Evolutionary conservation across 129 eudicot species (phyloP).

Genomic region (Arctium minus): DNA sequence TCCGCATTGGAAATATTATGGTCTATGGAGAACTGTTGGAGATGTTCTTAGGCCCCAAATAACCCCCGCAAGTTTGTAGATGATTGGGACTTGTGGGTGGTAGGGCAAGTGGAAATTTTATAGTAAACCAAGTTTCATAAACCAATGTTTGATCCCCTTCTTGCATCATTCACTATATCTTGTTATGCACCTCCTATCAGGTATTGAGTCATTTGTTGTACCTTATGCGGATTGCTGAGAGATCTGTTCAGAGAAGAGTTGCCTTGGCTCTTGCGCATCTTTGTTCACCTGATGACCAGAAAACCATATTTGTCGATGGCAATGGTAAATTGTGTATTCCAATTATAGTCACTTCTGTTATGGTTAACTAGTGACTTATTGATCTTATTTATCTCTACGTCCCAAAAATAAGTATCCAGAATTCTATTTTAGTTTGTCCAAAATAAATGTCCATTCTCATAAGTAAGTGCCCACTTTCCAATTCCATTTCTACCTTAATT

Average conservation of each 20-base stretch:
- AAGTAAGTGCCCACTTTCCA: no score
- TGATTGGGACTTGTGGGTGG: not conserved
- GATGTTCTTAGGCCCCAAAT: no score
- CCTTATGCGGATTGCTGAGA: conserved; percentile 52
- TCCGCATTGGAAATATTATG: no score
- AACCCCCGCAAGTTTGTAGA: no score
- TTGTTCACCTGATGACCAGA: conserved; percentile 58
- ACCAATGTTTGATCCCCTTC: not conserved
- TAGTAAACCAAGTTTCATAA: not conserved
- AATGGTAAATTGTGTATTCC: conserved; percentile 31
- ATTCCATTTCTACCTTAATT: not conserved
- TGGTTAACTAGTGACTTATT: not conserved
- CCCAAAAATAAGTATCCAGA: no score
- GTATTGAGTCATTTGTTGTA: conserved; percentile 55
- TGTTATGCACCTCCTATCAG: conserved; percentile 24
- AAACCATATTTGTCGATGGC: conserved; percentile 45
- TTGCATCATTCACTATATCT: not conserved
- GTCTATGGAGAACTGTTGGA: not conserved
- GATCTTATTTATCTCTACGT: not conserved
- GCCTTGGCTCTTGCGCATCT: conserved; percentile 67
- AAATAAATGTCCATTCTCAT: no score
- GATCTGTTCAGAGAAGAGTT: conserved; percentile 48
- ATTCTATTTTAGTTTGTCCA: no score
- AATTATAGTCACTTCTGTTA: not conserved
- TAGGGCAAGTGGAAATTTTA: not conserved